Base-by-base conservation (phyloP, 495 filamentous ascomycete genomes). In the Penicillium simplicissimum region DNA sequence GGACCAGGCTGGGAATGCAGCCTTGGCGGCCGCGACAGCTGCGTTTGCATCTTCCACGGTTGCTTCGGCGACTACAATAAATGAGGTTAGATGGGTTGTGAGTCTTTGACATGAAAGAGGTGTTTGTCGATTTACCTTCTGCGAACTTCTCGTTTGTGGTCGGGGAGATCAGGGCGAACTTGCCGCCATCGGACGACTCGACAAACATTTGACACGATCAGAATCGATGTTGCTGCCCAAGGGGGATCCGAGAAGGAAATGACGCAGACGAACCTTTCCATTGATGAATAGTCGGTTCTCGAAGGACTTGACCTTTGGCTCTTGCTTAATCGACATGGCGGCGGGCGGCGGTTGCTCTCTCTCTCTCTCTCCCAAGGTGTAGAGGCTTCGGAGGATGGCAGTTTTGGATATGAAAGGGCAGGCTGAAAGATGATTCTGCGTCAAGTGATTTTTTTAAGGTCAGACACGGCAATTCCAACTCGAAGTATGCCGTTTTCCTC, bases 1-100 rank as follows among this genome's bases (percentile, higher is more conserved):
- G 2, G 76, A 78, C 86, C 87, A 89, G 19, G 77, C 71, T n/a
- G 81, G 82, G 60, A 86, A 84, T 8, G 87, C 85, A 5, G 77
- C 78, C 58, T 83, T 81, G 31, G 87, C 87, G 14, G 85, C 81
- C 4, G 79, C 79, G 1, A 88, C 84, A 14, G 86, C 85, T 2
- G 65, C 69, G 69, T 88, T 79, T 61, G 82, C 77, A 62, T 90
- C 85, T 5, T 79, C 67, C 36, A 71, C 72, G 14, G 65, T 79
- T 13, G 84, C 82, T 58, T 80, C 76, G 38, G 74, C 69, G 45
- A 83, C 70, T 72, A 37, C 25, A 19, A n/a, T 19, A 5, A 37
- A 48, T 3, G 9, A 57, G 1, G 33, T 34, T 23, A 37, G 33
- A 17, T 9, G 23, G 1, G 23, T 3, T 3, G 11, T 23, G 4